These are phyloP conservation scores for Populus tomentosa DNA, from an alignment of 441 rosid species.

Conservation along the genomic window DNA sequence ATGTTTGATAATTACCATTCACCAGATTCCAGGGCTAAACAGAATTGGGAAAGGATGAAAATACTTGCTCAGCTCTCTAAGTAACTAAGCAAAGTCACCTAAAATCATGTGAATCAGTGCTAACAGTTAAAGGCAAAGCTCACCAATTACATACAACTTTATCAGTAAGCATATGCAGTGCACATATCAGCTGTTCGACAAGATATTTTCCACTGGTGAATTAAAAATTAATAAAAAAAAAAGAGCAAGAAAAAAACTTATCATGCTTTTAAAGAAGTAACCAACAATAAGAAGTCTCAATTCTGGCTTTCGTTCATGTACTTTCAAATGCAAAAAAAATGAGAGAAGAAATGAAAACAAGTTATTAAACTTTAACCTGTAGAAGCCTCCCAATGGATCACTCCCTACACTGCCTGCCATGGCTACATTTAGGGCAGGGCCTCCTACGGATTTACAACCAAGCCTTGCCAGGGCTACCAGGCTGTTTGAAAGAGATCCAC, in stretches of 20 bases:
- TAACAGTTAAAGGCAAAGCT: too few relatives aligned
- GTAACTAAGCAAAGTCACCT: too few relatives aligned
- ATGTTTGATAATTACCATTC: too few relatives aligned
- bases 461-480: constrained; percentile 90
- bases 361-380: constrained; percentile 45
- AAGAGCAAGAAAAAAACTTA: too few relatives aligned
- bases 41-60: too few relatives aligned
- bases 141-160: too few relatives aligned
- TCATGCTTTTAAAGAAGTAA: background rate
- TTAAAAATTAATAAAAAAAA: too few relatives aligned
- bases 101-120: too few relatives aligned
- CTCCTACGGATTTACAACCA: constrained; percentile 49
- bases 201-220: background rate
- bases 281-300: background rate
- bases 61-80: too few relatives aligned
- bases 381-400: constrained; percentile 90
- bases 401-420: constrained; percentile 94
- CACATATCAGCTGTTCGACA: too few relatives aligned
- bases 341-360: constrained; percentile 9
- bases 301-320: background rate
- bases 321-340: background rate
- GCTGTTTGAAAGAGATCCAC: constrained; percentile 94
- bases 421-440: constrained; percentile 69
- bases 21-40: too few relatives aligned
- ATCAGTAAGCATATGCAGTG: too few relatives aligned